phyloP scores from a whole-genome alignment of 805 yeast species.

The Cyberlindnera samutprakarnensis region DNA sequence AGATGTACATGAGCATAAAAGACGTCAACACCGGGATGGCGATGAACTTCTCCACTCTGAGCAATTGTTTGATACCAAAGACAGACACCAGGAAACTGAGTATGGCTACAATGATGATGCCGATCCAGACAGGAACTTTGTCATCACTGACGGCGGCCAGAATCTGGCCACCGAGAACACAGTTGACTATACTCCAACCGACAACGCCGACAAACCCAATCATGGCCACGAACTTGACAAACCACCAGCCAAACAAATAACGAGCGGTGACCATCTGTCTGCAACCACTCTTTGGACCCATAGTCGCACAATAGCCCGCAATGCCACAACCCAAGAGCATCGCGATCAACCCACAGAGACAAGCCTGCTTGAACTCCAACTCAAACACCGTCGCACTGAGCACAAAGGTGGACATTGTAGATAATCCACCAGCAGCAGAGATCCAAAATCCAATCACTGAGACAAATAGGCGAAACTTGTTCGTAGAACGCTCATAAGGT shows the following conservation, averaged over 20 bases:
- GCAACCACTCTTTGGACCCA: conserved; percentile 90
- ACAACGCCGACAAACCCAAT: conserved; percentile 67
- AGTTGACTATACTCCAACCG: conserved; percentile 94
- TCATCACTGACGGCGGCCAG: conserved; percentile 58
- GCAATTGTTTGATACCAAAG: conserved; percentile 69
- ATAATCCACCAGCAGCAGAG: conserved; percentile 80
- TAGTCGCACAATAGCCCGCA: conserved; percentile 76
- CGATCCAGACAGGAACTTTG: conserved; percentile 61
- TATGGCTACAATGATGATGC: conserved; percentile 63
- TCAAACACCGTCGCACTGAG: conserved; percentile 68
- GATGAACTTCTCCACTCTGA: conserved; percentile 59
- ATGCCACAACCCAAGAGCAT: conserved; percentile 61
- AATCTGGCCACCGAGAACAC: conserved; percentile 85
- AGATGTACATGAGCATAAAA: conserved; percentile 60
- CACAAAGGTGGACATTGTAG: conserved; percentile 80
- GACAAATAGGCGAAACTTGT: conserved; percentile 25
- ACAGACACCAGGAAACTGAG: conserved; percentile 61
- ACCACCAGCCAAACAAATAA: conserved; percentile 79
- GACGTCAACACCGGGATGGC: conserved; percentile 64
- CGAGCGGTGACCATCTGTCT: conserved; percentile 83
- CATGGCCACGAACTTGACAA: conserved; percentile 67
- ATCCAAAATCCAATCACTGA: conserved; percentile 72
- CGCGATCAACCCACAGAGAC: conserved; percentile 57
- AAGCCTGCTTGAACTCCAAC: conserved; percentile 57
- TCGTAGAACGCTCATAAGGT: conserved; percentile 55